A percentile compares a stretch with the other conserved stretches of the same genome.
These are phyloP conservation scores for Phytophthora colocasiae DNA, from an alignment of 352 stramenopile genomes.

Conservation along the genomic window DNA sequence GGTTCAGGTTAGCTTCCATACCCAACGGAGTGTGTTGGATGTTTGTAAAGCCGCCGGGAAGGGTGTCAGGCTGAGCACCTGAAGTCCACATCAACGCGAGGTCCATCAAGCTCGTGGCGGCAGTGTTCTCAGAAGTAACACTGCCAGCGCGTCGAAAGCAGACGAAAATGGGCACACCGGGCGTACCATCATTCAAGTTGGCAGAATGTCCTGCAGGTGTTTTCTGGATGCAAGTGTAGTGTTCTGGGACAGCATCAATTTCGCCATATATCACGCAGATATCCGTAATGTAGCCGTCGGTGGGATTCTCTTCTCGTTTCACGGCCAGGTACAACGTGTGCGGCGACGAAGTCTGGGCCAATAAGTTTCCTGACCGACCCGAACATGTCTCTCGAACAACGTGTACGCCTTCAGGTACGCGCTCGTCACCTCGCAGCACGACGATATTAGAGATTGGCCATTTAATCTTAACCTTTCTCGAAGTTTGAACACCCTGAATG, in stretches of 20 bases:
- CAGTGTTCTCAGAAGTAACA: constrained; percentile 10
- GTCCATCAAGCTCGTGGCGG: constrained; percentile 77
- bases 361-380: constrained; percentile 70
- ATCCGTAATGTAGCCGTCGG: constrained; percentile 66
- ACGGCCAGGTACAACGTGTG: constrained; percentile 80
- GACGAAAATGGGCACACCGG: constrained; percentile 83
- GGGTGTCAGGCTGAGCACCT: constrained; percentile 57
- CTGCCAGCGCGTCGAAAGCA: constrained; percentile 61
- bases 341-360: constrained; percentile 77
- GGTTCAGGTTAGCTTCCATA: constrained; percentile 89
- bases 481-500: constrained; percentile 71
- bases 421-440: constrained; percentile 77
- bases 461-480: constrained; percentile 65
- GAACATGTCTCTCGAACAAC: constrained; percentile 78
- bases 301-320: constrained; percentile 63
- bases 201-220: constrained; percentile 76
- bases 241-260: constrained; percentile 83
- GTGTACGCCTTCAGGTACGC: constrained; percentile 72
- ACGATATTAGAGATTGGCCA: constrained; percentile 82
- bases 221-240: constrained; percentile 74
- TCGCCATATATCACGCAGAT: constrained; percentile 88
- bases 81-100: constrained; percentile 83
- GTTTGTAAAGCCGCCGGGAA: constrained; percentile 81
- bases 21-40: constrained; percentile 86
- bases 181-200: constrained; percentile 85